These are phyloP conservation scores for Gracilaria gracilis DNA, from an alignment of 23 red algal genomes.

Conservation along the genomic window DNA sequence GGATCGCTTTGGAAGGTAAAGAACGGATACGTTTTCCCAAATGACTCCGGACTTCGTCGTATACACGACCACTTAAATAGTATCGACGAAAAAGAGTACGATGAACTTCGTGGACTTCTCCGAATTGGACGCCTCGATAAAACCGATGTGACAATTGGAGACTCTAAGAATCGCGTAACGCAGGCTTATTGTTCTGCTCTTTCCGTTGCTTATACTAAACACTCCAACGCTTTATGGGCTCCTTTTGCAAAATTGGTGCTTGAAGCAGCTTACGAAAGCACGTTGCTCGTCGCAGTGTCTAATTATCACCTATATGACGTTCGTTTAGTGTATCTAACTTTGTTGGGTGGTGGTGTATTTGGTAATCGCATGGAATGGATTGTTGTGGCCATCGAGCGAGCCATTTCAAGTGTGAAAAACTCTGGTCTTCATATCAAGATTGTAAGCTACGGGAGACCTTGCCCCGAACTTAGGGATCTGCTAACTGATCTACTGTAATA, in stretches of 20 bases:
- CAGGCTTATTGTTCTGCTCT: neutral
- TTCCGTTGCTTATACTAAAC: neutral
- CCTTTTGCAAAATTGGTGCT: neutral
- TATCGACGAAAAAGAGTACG: neutral
- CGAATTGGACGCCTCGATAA: neutral
- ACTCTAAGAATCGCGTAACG: neutral
- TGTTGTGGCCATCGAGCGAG: neutral
- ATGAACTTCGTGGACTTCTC: neutral
- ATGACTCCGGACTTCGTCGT: neutral
- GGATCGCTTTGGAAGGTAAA: neutral
- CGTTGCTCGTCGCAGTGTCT: neutral
- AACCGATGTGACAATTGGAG: neutral
- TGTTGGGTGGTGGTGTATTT: neutral
- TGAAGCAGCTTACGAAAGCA: neutral
- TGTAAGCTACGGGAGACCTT: neutral
- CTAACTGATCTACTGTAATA: too few species aligned
- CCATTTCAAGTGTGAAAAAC: neutral
- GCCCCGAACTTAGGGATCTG: neutral
- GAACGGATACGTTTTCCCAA: neutral
- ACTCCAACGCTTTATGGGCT: neutral
- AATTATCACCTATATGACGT: neutral
- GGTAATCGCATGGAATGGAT: neutral
- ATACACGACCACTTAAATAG: neutral
- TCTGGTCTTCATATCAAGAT: neutral
- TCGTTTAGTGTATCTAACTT: neutral